Conservation (phyloP, 192 early-diverging fungal genomes). For the Gamsiella multidivaricata region DNA sequence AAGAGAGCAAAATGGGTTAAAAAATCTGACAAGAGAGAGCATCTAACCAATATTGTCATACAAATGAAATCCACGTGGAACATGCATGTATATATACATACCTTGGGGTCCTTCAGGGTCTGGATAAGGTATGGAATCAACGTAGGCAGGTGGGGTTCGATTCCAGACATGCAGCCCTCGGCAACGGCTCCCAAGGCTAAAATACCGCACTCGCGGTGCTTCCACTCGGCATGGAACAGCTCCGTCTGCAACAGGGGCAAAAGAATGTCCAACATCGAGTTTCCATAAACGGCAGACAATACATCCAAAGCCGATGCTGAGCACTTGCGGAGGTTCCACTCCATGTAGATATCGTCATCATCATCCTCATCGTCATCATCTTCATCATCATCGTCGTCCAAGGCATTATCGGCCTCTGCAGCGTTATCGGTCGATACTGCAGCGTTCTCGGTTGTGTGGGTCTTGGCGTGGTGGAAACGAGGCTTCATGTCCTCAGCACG, state of each 20-base stretch:
- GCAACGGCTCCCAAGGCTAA: conserved; percentile 98
- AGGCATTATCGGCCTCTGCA: conserved; percentile 4
- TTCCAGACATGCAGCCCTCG: conserved; percentile 92
- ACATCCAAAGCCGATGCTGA: conserved; percentile 96
- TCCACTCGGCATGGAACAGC: conserved; percentile 89
- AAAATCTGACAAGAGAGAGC: no score
- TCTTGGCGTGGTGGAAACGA: conserved; percentile 86
- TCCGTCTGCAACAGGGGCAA: conserved; percentile 88
- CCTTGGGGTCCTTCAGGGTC: conserved; percentile 84
- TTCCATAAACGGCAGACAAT: conserved; percentile 87
- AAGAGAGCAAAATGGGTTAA: no score
- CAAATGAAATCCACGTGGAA: neutral
- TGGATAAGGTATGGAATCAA: conserved; percentile 88
- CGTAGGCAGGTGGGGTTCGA: conserved; percentile 89
- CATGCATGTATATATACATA: conserved; percentile 13
- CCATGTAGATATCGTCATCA: conserved; percentile 84
- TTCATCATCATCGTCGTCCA: conserved; percentile 81
- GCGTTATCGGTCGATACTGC: conserved; percentile 49
- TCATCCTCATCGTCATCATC: conserved; percentile 90
- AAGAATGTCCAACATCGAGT: conserved; percentile 84
- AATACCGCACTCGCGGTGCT: conserved; percentile 92
- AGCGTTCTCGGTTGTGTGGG: conserved; percentile 75
- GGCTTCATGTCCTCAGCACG: conserved; percentile 94
- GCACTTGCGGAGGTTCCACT: conserved; percentile 99
- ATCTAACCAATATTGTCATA: no score